Conservation (phyloP, 805 yeast species). For the Metschnikowia dekortorum region DNA sequence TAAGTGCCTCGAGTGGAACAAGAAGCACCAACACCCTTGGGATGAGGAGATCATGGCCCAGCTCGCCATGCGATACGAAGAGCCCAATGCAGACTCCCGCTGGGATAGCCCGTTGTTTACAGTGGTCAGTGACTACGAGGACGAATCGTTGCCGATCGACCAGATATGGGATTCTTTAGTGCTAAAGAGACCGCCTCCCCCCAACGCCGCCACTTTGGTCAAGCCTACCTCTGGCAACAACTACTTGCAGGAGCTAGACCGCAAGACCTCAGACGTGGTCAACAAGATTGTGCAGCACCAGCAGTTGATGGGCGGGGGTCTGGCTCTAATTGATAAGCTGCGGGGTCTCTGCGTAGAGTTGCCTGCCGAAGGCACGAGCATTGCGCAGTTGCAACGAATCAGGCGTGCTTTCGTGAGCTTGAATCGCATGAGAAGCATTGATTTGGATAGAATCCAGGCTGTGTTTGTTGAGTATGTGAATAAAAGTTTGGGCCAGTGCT, state of each 20-base stretch:
- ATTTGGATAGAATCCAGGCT: conserved; percentile 59
- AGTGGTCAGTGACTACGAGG: conserved; percentile 48
- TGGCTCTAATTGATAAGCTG: conserved; percentile 43
- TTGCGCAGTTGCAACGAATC: conserved; percentile 77
- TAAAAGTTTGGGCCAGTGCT: conserved; percentile 45
- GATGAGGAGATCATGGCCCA: conserved; percentile 59
- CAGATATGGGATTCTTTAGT: conserved; percentile 64
- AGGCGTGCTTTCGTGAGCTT: conserved; percentile 79
- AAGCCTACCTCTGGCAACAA: conserved; percentile 76
- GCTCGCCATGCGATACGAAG: conserved; percentile 83
- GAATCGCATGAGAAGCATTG: conserved; percentile 75
- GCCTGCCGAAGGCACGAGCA: conserved; percentile 58
- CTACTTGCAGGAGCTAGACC: conserved; percentile 75
- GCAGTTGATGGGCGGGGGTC: conserved; percentile 49
- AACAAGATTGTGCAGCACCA: conserved; percentile 60
- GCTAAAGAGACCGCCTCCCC: conserved; percentile 59
- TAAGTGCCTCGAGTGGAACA: conserved; percentile 62
- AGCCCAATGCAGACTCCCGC: conserved; percentile 77
- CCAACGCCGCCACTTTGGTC: conserved; percentile 79
- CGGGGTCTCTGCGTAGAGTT: conserved; percentile 50
- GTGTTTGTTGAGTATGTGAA: conserved; percentile 76
- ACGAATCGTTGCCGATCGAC: conserved; percentile 54
- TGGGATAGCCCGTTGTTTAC: conserved; percentile 95
- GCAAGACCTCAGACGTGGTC: conserved; percentile 61
- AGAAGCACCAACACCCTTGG: conserved; percentile 47